Conservation (phyloP, 2,329 filamentous ascomycete species). For the Monosporascus cannonballus region DNA sequence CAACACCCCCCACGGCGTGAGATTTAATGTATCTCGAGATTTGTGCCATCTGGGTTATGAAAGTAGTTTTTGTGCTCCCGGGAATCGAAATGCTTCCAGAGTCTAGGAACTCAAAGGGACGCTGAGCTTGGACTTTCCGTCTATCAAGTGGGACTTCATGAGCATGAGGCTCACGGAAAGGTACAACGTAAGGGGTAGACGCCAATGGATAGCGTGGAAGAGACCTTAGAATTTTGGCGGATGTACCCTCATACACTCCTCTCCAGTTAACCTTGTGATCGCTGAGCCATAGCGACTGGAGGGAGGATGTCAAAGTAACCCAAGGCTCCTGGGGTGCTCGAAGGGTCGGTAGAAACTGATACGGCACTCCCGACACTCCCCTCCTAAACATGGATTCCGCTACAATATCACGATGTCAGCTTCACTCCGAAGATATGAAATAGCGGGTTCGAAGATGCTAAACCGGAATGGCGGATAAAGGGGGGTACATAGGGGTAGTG, state of each 20-base stretch:
- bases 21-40: conserved; percentile 12
- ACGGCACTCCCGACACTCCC: background rate
- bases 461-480: background rate
- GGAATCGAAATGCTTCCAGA: background rate
- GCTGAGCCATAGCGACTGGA: background rate
- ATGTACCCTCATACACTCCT: conserved; percentile 5
- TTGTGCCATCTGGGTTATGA: conserved; percentile 4
- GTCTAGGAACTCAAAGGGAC: conserved; percentile 8
- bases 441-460: background rate
- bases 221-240: conserved; percentile 1
- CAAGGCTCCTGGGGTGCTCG: conserved; percentile 4
- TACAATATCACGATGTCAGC: background rate
- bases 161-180: conserved; percentile 1
- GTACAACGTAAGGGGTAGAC: conserved; percentile 7
- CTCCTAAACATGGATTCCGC: conserved; percentile 2
- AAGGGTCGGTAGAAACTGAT: background rate
- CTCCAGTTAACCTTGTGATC: conserved; percentile 7
- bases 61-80: conserved; percentile 2
- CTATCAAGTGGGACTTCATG: background rate
- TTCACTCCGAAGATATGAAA: background rate
- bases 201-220: conserved; percentile 9
- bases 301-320: conserved; percentile 4
- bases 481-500: background rate
- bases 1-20: conserved; percentile 13
- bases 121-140: background rate